Evolutionary conservation across 2,329 filamentous ascomycete genomes (phyloP), one percentile per base, ranked within the genome.

Genomic region (Penicillium crustosum): DNA sequence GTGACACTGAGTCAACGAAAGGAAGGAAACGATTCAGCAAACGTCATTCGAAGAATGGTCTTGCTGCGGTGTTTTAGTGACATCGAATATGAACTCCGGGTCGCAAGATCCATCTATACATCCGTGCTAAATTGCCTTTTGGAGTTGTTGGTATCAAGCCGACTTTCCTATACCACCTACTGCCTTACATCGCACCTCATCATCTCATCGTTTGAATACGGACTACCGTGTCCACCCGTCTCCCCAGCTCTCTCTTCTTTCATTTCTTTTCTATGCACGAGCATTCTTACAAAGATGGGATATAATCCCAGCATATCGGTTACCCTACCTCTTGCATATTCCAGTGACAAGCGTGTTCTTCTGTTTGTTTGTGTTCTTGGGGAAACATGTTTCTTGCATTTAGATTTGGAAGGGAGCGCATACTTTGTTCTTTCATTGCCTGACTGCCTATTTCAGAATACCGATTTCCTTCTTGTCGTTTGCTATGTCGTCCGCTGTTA

Each of bases 11-110:
- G 51, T 83, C 81, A n/a, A 67, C 82, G 17, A 86, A 84, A 70
- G 82, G 82, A 49, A 79, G 81, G 65, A 86, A 86, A 70, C 76
- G 85, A 49, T 97, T 97, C 76, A 96, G 92, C 78, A 94, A 94
- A 77, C 83, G 93, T 66, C 91, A 96, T 77, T 95, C 90, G 17
- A 96, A 95, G 78, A 96, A 91, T 73, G 93, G 93, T n/a, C 83
- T 96, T 49, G 91, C 91, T 29, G 89, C 93, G 49, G 89, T 91
- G 50, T 96, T 97, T 72, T 96, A 74, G 29, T 48, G 12, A 19
- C 49, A 27, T 25, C 7, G 21, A 43, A 42, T 33, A 15, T 12
- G 25, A 75, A 57, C 23, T 44, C n/a, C 21, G 19, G 36, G 15
- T 36, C 25, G 50, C 27, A 38, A 50, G 21, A 45, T 38, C 17